These are phyloP conservation scores for Mycena capillaripes DNA, from an alignment of 768 basidiomycete genomes.

Conservation along the genomic window DNA sequence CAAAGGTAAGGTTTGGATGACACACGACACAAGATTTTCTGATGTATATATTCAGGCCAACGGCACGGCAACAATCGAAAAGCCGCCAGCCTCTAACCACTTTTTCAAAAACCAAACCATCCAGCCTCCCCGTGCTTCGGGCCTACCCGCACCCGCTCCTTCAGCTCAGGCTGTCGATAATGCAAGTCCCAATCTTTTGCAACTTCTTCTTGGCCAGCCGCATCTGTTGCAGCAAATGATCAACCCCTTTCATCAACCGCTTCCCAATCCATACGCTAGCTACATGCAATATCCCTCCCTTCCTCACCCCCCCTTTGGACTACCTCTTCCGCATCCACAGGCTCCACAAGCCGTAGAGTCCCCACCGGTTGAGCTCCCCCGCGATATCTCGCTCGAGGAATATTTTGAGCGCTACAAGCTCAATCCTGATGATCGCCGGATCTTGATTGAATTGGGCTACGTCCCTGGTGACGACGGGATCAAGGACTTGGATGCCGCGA, in stretches of 20 bases:
- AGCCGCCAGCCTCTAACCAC: not conserved
- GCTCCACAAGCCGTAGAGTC: not conserved
- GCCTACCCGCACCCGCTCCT: not conserved
- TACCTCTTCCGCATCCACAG: not conserved
- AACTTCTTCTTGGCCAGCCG: not conserved
- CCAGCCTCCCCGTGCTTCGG: not conserved
- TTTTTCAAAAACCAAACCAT: slow-evolving; percentile 10
- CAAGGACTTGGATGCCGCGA: not conserved
- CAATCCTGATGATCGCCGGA: not conserved
- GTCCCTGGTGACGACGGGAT: not conserved
- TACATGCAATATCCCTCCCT: not conserved
- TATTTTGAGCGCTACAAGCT: slow-evolving; percentile 4
- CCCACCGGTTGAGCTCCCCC: not conserved
- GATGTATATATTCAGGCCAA: slow-evolving; percentile 1
- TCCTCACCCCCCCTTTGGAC: not conserved
- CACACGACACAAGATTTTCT: not conserved
- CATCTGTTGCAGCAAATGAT: not conserved
- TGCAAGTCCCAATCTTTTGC: not conserved
- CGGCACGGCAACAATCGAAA: not conserved
- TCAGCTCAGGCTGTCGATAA: not conserved
- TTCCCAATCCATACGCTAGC: not conserved
- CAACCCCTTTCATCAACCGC: too few relatives aligned
- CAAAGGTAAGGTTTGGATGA: not conserved
- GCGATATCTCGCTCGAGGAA: not conserved
- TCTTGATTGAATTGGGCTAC: not conserved